Evolutionary conservation across 2,329 filamentous ascomycete species (phyloP).

Genomic region (Spiromastix sp.): DNA sequence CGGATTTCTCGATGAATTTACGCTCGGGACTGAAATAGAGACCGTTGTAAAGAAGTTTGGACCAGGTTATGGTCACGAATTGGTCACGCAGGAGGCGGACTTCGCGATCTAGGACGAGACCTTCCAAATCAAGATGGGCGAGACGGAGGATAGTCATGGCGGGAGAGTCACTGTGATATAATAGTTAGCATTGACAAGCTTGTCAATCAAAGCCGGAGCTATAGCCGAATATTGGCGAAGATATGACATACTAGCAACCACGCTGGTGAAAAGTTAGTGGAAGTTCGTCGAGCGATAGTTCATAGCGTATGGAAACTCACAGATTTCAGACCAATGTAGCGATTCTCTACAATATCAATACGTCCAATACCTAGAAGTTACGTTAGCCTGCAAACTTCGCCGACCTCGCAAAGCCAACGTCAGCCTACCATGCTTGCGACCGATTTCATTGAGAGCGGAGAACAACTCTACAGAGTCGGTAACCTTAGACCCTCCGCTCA

Average conservation of each 20-base stretch:
- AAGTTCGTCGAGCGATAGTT: conserved; percentile 37
- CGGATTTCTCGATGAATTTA: conserved; percentile 54
- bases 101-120: conserved; percentile 53
- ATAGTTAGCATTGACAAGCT: background rate
- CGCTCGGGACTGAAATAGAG: conserved; percentile 57
- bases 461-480: conserved; percentile 13
- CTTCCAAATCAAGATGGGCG: conserved; percentile 54
- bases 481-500: conserved; percentile 7
- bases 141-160: conserved; percentile 47
- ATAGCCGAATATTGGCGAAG: background rate
- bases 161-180: conserved; percentile 31
- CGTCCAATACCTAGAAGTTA: conserved; percentile 52
- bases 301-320: conserved; percentile 7
- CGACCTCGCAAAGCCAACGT: background rate
- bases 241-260: conserved; percentile 10
- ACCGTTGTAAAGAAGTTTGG: conserved; percentile 48
- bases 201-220: too few species aligned
- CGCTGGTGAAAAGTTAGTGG: conserved; percentile 38
- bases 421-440: conserved; percentile 11
- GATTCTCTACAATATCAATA: conserved; percentile 67
- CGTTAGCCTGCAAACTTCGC: background rate
- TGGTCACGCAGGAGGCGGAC: conserved; percentile 56
- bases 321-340: conserved; percentile 59
- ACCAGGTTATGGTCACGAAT: conserved; percentile 51
- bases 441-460: conserved; percentile 12